Evolutionary conservation across 768 basidiomycete species (phyloP).

Genomic region (Cystobasidium onofrii): DNA sequence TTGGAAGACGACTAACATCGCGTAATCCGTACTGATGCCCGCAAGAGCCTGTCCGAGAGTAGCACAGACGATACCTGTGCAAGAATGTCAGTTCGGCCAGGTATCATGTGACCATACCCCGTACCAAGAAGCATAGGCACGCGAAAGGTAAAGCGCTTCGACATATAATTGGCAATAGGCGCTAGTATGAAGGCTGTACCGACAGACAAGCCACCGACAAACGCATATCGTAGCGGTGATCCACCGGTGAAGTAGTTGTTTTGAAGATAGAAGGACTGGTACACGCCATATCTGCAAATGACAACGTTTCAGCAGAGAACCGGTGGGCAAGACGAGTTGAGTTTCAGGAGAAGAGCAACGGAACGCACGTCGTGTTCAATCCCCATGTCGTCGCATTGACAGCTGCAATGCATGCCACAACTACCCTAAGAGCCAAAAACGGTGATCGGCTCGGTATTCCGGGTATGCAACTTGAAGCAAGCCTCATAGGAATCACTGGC

Average conservation of each 20-base stretch:
- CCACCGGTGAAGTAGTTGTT: conserved; percentile 36
- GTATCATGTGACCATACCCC: neutral
- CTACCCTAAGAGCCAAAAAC: neutral
- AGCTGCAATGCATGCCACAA: neutral
- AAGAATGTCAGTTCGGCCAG: neutral
- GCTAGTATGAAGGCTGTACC: conserved; percentile 36
- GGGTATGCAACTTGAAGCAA: too few species aligned
- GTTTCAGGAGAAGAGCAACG: neutral
- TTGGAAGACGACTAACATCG: conserved; percentile 37
- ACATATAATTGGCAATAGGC: conserved; percentile 38
- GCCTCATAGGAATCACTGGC: too few species aligned
- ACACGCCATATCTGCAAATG: conserved; percentile 2
- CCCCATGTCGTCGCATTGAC: conserved; percentile 10
- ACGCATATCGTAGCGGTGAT: conserved; percentile 36
- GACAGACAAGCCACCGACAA: conserved; percentile 38
- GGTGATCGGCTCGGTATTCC: neutral
- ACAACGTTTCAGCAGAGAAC: too few species aligned
- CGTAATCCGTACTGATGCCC: conserved; percentile 36
- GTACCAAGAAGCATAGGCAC: conserved; percentile 36
- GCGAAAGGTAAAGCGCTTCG: conserved; percentile 32
- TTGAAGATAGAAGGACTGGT: conserved; percentile 18
- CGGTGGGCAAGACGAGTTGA: too few species aligned
- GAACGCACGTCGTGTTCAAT: neutral
- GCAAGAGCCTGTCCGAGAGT: conserved; percentile 36
- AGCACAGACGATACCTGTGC: conserved; percentile 15